These are phyloP conservation scores for Salix dunnii DNA, from an alignment of 345 rosid genomes.

Conservation along the genomic window DNA sequence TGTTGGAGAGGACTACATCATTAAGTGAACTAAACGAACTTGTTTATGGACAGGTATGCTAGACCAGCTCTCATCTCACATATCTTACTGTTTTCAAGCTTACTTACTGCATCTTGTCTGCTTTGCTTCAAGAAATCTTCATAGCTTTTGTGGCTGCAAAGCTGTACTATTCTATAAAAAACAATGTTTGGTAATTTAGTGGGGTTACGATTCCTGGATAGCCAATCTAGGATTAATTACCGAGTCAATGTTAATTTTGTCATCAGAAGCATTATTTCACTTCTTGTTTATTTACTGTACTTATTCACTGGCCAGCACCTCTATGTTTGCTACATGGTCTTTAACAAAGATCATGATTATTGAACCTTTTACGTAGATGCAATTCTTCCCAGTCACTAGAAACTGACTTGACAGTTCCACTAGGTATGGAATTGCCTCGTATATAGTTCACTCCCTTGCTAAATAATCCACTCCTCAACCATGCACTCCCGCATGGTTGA, in stretches of 20 bases:
- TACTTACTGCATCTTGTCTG: not conserved
- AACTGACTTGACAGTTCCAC: not conserved
- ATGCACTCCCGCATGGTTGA: not conserved
- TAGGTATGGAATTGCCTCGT: not conserved
- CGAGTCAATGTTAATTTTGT: not conserved
- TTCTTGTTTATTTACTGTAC: not conserved
- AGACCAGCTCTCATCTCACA: not conserved
- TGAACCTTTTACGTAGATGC: not conserved
- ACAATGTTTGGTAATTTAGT: not conserved
- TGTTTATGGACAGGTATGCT: conserved; percentile 86
- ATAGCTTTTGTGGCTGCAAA: not conserved
- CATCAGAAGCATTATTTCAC: not conserved
- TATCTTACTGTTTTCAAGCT: not conserved
- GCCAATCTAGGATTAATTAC: not conserved
- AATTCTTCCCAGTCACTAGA: not conserved
- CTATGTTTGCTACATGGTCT: not conserved
- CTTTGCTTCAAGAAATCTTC: not conserved
- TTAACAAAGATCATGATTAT: not conserved
- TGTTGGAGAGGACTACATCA: conserved; percentile 87
- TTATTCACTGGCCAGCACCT: not conserved
- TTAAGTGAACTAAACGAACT: conserved; percentile 90
- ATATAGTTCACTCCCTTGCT: not conserved
- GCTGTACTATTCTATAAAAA: not conserved
- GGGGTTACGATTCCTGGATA: not conserved
- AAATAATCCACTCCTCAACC: not conserved